These are phyloP conservation scores for Phylloporus sp. DNA, from an alignment of 768 basidiomycete species.

Conservation along the genomic window DNA sequence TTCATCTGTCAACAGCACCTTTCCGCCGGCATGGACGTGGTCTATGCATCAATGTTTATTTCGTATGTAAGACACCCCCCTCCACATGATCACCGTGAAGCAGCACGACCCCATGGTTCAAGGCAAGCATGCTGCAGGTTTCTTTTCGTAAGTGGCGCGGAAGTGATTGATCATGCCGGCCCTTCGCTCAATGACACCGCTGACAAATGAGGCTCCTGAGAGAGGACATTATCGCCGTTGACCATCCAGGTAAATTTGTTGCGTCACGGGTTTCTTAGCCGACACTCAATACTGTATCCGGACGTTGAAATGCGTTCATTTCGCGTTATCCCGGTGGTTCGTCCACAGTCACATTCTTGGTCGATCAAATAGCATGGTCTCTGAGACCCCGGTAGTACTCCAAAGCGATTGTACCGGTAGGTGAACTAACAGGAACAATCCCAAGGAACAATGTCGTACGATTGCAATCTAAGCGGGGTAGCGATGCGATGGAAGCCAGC, in stretches of 20 bases:
- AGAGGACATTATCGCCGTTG: slow-evolving; percentile 13
- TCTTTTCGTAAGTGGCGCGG: slow-evolving; percentile 30
- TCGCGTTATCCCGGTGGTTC: background rate
- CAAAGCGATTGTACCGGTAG: background rate
- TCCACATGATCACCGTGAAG: slow-evolving; percentile 18
- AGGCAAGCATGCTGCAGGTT: slow-evolving; percentile 20
- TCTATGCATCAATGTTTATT: slow-evolving; percentile 17
- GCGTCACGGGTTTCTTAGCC: slow-evolving; percentile 21
- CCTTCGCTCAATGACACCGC: slow-evolving; percentile 14
- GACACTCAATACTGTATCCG: slow-evolving; percentile 2
- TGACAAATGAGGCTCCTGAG: slow-evolving; percentile 9
- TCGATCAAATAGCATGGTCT: slow-evolving; percentile 2
- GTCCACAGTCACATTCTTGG: background rate
- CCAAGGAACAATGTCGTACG: slow-evolving; percentile 25
- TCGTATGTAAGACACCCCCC: slow-evolving; percentile 22
- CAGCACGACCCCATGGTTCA: slow-evolving; percentile 10
- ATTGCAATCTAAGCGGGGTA: too few species aligned
- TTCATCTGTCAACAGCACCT: background rate
- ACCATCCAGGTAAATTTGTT: slow-evolving; percentile 21
- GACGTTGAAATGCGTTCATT: slow-evolving; percentile 3
- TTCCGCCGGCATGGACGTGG: slow-evolving; percentile 8
- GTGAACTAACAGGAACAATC: slow-evolving; percentile 25
- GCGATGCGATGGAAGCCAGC: slow-evolving; percentile 20
- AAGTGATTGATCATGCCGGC: slow-evolving; percentile 22
- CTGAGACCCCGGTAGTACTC: background rate